Conservation (phyloP, 345 rosid species). For the Pistacia vera region DNA sequence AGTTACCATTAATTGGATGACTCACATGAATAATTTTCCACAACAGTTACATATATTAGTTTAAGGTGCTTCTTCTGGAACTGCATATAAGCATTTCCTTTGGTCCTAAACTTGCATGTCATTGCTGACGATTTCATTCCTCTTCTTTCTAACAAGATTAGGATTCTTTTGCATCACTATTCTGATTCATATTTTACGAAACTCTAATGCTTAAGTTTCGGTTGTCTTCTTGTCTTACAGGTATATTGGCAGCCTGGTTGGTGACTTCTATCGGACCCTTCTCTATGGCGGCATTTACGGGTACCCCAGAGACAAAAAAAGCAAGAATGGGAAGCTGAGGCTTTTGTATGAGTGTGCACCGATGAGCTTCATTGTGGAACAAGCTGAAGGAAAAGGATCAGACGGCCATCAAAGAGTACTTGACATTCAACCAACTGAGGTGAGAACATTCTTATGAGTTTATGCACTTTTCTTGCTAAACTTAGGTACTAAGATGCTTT, state of each 20-base stretch:
- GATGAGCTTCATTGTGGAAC: conserved; percentile 94
- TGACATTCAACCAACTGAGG: conserved; percentile 84
- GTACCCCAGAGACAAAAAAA: conserved; percentile 88
- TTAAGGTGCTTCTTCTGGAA: too few species aligned
- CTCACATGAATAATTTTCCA: too few species aligned
- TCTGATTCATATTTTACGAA: too few species aligned
- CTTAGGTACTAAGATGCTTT: not conserved
- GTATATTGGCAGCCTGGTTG: too few species aligned
- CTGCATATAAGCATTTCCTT: too few species aligned
- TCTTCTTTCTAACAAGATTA: conserved; percentile 16
- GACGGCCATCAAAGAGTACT: conserved; percentile 83
- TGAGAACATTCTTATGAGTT: conserved; percentile 18
- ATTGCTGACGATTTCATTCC: too few species aligned
- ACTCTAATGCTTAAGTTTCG: too few species aligned
- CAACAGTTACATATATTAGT: not conserved
- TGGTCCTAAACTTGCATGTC: too few species aligned
- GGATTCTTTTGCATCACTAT: too few species aligned
- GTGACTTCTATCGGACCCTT: conserved; percentile 88
- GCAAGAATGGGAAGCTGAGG: conserved; percentile 95
- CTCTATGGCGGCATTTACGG: conserved; percentile 94
- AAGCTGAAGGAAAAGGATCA: conserved; percentile 97
- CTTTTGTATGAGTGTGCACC: conserved; percentile 95
- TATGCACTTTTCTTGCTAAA: not conserved
- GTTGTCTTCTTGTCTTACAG: too few species aligned
- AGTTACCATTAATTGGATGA: too few species aligned